A percentile compares a stretch with the other conserved stretches of the same genome.
These are phyloP conservation scores for Pythium volutum DNA, from an alignment of 352 stramenopile genomes.

Conservation along the genomic window DNA sequence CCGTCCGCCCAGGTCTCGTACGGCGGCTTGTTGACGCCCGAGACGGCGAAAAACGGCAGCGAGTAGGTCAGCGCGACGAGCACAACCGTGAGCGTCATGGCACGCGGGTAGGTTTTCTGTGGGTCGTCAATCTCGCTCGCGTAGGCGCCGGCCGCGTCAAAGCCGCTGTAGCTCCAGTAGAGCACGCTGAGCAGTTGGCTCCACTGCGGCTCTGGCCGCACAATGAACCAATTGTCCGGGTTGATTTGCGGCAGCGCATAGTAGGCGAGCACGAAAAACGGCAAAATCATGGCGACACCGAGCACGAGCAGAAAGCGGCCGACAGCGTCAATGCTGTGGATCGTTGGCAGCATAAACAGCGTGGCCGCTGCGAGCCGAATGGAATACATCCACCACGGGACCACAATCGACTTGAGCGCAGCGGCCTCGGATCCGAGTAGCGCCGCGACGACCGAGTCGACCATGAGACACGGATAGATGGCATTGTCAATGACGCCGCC, in stretches of 20 bases:
- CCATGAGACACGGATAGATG: conserved; percentile 78
- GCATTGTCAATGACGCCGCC: conserved; percentile 77
- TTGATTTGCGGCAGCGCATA: conserved; percentile 60
- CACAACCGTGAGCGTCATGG: conserved; percentile 74
- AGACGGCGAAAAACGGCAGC: conserved; percentile 88
- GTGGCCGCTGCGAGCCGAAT: conserved; percentile 44
- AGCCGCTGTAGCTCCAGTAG: conserved; percentile 97
- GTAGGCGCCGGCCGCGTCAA: conserved; percentile 91
- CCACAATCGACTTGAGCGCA: conserved; percentile 34
- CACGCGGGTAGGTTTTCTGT: conserved; percentile 40
- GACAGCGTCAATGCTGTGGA: conserved; percentile 85
- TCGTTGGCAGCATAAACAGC: conserved; percentile 68
- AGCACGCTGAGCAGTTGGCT: conserved; percentile 91
- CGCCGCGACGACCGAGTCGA: conserved; percentile 61
- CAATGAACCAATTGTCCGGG: conserved; percentile 55
- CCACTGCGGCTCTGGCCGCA: conserved; percentile 75
- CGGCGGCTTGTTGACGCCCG: conserved; percentile 77
- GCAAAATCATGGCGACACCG: conserved; percentile 84
- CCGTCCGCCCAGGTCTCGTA: conserved; percentile 91
- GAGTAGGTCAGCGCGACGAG: conserved; percentile 88
- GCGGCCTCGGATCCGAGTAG: conserved; percentile 23
- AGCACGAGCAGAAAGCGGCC: conserved; percentile 84
- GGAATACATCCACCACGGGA: conserved; percentile 44
- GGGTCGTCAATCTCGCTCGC: conserved; percentile 90
- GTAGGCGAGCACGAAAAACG: conserved; percentile 88